A percentile compares a stretch with the other conserved stretches of the same genome.
These are phyloP conservation scores for Agarophyton chilense DNA, from an alignment of 23 red algal species.

Conservation along the genomic window DNA sequence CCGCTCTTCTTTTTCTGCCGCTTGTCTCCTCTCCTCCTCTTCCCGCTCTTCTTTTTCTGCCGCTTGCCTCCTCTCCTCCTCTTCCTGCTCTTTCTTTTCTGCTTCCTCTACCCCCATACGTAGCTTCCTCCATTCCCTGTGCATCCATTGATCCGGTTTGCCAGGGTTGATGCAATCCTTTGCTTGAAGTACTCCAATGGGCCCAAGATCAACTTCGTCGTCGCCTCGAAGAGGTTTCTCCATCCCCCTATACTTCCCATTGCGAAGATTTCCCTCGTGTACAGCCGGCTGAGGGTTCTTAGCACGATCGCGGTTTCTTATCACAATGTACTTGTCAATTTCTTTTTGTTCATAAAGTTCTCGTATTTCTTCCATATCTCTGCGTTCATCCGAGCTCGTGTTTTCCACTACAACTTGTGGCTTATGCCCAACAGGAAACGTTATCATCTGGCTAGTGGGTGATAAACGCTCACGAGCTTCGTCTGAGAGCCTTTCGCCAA, in stretches of 20 bases:
- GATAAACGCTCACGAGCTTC: neutral
- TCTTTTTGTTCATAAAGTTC: neutral
- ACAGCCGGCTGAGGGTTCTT: neutral
- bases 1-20: too few relatives aligned
- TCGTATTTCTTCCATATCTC: neutral
- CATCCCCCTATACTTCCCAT: neutral
- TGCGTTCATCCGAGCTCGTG: neutral
- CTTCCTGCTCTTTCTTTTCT: neutral
- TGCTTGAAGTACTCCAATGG: neutral
- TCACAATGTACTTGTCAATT: neutral
- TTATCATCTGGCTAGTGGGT: neutral
- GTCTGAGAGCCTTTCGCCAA: neutral
- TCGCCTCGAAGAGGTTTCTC: neutral
- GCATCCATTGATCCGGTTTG: neutral
- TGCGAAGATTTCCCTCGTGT: conserved; percentile 10
- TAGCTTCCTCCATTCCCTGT: neutral
- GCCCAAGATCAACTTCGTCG: conserved; percentile 3
- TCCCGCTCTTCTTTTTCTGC: neutral
- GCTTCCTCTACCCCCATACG: neutral
- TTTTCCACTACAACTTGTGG: neutral
- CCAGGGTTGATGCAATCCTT: conserved; percentile 1
- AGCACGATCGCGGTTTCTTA: neutral
- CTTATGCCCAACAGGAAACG: neutral
- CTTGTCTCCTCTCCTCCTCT: neutral
- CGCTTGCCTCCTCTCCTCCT: neutral